These are phyloP conservation scores for Gossypium bickii DNA, from an alignment of 345 rosid species.

Conservation along the genomic window DNA sequence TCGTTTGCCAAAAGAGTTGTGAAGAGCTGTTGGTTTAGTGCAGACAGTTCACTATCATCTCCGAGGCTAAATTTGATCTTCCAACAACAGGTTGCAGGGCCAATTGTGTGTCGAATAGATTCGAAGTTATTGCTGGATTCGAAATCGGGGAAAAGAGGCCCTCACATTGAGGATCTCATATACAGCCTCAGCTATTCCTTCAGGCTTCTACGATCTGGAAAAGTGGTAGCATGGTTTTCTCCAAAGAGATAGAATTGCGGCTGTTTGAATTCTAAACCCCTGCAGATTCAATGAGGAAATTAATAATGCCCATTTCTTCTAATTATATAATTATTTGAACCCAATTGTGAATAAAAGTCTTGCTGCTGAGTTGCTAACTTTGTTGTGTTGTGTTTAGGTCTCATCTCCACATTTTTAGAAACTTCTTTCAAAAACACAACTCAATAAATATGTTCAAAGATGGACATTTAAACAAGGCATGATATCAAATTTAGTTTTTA, in stretches of 20 bases:
- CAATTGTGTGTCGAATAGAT: slow-evolving; percentile 59
- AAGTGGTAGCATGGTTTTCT: slow-evolving; percentile 87
- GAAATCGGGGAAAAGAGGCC: slow-evolving; percentile 32
- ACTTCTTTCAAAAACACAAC: too few species aligned
- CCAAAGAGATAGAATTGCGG: slow-evolving; percentile 76
- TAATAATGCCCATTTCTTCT: neutral
- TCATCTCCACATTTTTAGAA: too few species aligned
- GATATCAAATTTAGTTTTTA: too few species aligned
- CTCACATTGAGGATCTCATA: slow-evolving; percentile 50
- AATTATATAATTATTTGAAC: neutral
- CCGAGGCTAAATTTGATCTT: slow-evolving; percentile 68
- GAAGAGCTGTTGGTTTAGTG: slow-evolving; percentile 37
- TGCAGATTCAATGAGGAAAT: neutral
- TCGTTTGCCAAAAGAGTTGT: slow-evolving; percentile 46
- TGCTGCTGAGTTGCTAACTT: too few species aligned
- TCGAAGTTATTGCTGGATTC: slow-evolving; percentile 48
- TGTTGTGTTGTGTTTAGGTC: too few species aligned
- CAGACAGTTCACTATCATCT: slow-evolving; percentile 39
- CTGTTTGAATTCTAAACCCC: slow-evolving; percentile 53
- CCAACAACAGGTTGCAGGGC: slow-evolving; percentile 88
- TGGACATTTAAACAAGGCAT: too few species aligned
- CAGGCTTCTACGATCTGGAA: slow-evolving; percentile 66
- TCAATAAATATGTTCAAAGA: too few species aligned
- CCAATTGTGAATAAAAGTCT: too few species aligned
- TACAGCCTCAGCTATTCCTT: slow-evolving; percentile 67